phyloP scores from a whole-genome alignment of 1,284 basidiomycete genomes.

The Pseudozyma tsukubaensis region DNA sequence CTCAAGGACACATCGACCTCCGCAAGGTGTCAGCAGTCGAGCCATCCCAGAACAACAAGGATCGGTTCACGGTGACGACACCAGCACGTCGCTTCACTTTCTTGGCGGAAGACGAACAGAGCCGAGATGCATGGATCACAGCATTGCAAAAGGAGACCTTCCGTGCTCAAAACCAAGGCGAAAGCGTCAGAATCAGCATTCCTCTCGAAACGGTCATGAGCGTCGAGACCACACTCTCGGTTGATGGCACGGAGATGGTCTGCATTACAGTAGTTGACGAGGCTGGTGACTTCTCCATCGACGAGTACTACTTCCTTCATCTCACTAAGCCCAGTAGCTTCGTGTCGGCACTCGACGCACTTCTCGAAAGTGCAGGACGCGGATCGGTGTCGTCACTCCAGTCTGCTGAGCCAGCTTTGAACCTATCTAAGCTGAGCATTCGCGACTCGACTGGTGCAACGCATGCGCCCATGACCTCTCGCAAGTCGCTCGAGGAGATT shows the following conservation, averaged over 20 bases:
- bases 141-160: constrained; percentile 87
- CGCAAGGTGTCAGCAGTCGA: constrained; percentile 92
- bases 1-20: constrained; percentile 91
- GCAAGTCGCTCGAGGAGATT: constrained; percentile 39
- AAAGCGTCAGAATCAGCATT: constrained; percentile 89
- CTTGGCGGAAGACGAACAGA: constrained; percentile 61
- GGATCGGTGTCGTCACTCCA: constrained; percentile 21
- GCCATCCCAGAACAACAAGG: constrained; percentile 74
- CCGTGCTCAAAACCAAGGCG: constrained; percentile 93
- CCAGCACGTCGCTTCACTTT: constrained; percentile 67
- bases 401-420: constrained; percentile 21
- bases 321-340: constrained; percentile 45
- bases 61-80: constrained; percentile 68
- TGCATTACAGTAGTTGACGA: constrained; percentile 58
- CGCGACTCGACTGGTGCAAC: constrained; percentile 39
- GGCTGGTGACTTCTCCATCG: constrained; percentile 54
- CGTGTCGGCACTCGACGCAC: constrained; percentile 18
- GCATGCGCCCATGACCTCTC: constrained; percentile 5
- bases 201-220: constrained; percentile 89
- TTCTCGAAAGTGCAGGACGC: constrained; percentile 13
- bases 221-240: constrained; percentile 78
- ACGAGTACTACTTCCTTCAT: constrained; percentile 61
- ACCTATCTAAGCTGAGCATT: constrained; percentile 36
- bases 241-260: constrained; percentile 52
- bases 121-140: constrained; percentile 80